Evolutionary conservation across 371 early-diverging fungal genomes (phyloP).

Genomic region (Dentiscutata heterogama): DNA sequence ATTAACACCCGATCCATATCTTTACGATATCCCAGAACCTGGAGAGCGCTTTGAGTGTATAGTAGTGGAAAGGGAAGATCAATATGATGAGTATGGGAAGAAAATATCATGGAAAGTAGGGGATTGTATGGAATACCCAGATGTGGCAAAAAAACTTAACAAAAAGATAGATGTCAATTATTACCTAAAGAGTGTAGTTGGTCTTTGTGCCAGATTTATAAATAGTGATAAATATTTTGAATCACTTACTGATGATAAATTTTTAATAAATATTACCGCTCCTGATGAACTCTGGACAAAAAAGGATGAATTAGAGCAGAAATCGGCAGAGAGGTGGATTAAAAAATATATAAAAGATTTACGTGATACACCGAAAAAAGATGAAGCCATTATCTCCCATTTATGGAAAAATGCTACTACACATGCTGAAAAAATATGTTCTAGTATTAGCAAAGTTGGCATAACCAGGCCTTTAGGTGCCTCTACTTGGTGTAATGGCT

Average conservation of each 20-base stretch:
- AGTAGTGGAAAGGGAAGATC: background rate
- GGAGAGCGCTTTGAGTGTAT: background rate
- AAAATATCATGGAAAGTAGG: background rate
- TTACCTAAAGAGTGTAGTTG: background rate
- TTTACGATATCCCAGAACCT: background rate
- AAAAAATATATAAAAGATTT: constrained; percentile 7
- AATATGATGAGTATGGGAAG: background rate
- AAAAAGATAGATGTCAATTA: constrained; percentile 7
- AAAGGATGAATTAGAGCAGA: background rate
- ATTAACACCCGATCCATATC: background rate
- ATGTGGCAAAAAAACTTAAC: constrained; percentile 9
- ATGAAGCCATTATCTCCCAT: constrained; percentile 35
- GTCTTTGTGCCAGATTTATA: background rate
- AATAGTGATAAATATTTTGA: background rate
- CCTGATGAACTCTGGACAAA: background rate
- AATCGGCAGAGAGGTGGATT: background rate
- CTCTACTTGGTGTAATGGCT: constrained; percentile 8
- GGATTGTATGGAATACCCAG: constrained; percentile 24
- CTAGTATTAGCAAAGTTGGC: constrained; percentile 12
- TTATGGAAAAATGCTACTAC: constrained; percentile 34
- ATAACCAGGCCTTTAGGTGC: constrained; percentile 13
- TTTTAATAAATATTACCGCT: background rate
- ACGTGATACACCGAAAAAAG: constrained; percentile 7
- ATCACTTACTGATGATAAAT: background rate
- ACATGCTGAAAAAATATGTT: constrained; percentile 21